Evolutionary conservation across 768 basidiomycete genomes (phyloP), one percentile per base, ranked within the genome.

Genomic region (Porphyrellus cyaneotinctus): DNA sequence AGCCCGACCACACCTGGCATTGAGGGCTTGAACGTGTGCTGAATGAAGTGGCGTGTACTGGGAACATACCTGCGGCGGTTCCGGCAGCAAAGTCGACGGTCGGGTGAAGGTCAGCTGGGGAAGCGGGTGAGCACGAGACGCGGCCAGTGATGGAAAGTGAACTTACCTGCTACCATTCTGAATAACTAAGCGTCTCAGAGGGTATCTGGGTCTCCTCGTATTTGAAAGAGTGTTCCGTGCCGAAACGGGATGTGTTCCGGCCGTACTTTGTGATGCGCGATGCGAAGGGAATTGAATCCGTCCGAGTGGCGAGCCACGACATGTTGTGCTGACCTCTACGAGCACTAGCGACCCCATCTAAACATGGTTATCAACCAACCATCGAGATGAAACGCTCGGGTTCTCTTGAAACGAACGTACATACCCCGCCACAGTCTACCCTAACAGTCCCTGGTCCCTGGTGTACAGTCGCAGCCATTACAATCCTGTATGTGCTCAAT

Each of bases 51-150:
- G 8, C 3, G 1, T 12, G 17, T 30, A 1, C 9, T 4, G 20
- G 18, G 18, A 31, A n/a, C 26, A 4, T 39, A 78, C 81, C 80
- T 52, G 84, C 83, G 31, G 85, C 70, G 0, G 89, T 90, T 6
- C 91, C 91, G 6, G 89, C 89, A 37, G 82, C 64, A 66, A 93
- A 92, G 65, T 95, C 88, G 20, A 89, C 67, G 2, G 78, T 78
- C 2, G 88, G 87, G 60, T 83, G 75, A 36, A 84, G 75, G 41
- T 67, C 62, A 45, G 55, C 62, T 64, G 48, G 24, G 6, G 4
- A 44, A n/a, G 10, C 28, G 8, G 7, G 10, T 58, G 37, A 65
- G 50, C 37, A 42, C 31, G 43, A 43, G 28, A 45, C 13, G 15
- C 6, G 45, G 5, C 4, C 5, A 28, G 26, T 28, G 26, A 28